A percentile compares a stretch with the other conserved stretches of the same genome.
Conservation (phyloP, 2,329 filamentous ascomycete species). For the Colletotrichum limetticola region DNA sequence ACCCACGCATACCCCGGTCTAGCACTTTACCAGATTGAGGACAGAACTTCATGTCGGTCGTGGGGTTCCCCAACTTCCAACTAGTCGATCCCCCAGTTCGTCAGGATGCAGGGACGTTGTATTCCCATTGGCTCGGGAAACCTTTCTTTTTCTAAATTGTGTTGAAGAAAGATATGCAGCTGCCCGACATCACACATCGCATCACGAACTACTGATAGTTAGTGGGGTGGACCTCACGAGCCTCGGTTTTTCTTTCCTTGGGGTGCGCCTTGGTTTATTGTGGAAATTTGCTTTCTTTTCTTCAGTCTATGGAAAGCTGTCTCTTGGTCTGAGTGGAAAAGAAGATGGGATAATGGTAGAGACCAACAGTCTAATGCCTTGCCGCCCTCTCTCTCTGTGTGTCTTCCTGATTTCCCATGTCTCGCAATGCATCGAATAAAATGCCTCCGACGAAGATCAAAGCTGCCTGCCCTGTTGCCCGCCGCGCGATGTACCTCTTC, state of each 20-base stretch:
- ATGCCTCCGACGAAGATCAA: conserved; percentile 12
- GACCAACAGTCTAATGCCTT: conserved; percentile 28
- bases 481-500: conserved; percentile 30
- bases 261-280: no score
- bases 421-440: conserved; percentile 14
- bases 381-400: neutral
- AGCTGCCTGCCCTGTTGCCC: conserved; percentile 19
- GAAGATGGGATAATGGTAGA: conserved; percentile 13
- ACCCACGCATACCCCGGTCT: no score
- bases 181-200: neutral
- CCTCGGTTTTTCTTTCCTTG: neutral
- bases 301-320: conserved; percentile 24
- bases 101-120: conserved; percentile 1
- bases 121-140: conserved; percentile 18
- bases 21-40: no score
- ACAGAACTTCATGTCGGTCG: no score
- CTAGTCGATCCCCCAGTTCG: conserved; percentile 21
- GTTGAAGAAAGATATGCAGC: neutral
- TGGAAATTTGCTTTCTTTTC: conserved; percentile 16
- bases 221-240: neutral
- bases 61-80: no score
- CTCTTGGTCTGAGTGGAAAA: conserved; percentile 2
- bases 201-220: neutral
- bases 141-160: neutral
- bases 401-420: neutral